Evolutionary conservation across 2,329 filamentous ascomycete genomes (phyloP), one percentile per base, ranked within the genome.

Genomic region (Ophiosphaerella narmari): DNA sequence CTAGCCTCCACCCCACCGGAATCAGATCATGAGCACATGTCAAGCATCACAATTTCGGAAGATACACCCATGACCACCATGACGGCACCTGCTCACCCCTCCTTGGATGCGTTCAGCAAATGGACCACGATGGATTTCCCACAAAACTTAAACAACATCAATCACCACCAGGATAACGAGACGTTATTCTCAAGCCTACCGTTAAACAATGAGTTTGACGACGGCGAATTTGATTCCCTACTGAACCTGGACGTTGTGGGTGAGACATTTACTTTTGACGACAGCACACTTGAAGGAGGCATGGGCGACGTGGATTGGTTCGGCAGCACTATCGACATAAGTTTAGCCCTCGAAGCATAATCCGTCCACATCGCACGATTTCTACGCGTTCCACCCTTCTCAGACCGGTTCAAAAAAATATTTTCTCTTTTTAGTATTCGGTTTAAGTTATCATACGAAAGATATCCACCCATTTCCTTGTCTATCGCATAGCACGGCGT

Each of bases 1-100:
- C 74, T 80, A n/a, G 77, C 77, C 9, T 76, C 75, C 33, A 80
- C 78, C 2, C 78, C 78, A 3, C 78, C 78, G 2, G 74, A 77
- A 26, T 77, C 66, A 7, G 72, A 75, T 47, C 67, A 74, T 53
- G 66, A 72, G 47, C 62, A 68, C 49, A 54, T 67, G 37, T 54
- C 63, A 8, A 57, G 59, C 41, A 68, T 71, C 44, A 62, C 64
- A 11, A 68, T 71, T 23, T 55, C 66, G 6, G 50, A 64, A 49
- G 64, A 66, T 9, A 47, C 57, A 9, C 48, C 59, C 13, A 43
- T 55, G 12, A 3, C 52, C 4, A 44, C 50, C 1, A 48, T 46
- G 5, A 54, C 60, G 12, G 43, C 59, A 1, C 26, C 52, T 5
- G 46, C 48, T 4, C 46, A 51, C 3, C 43, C 41, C 16, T 33